Evolutionary conservation across 2,329 filamentous ascomycete genomes (phyloP), one percentile per base, ranked within the genome.

Genomic region (Alternaria sp.): DNA sequence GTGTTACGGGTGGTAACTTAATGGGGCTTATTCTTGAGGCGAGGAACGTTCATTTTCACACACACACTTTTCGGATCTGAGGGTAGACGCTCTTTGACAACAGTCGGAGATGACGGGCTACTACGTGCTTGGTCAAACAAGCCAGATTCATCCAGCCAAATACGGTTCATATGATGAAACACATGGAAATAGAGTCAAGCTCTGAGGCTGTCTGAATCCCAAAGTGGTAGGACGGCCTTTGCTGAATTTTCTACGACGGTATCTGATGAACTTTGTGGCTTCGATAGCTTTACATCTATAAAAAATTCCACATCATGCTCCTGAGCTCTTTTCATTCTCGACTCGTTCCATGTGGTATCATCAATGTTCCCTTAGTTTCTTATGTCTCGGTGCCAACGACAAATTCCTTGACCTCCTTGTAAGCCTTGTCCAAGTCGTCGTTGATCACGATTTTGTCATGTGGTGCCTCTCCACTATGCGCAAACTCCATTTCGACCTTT

Each of bases 21-120:
- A 98, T 96, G 94, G 94, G 94, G 94, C 94, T 97, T 93, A 98
- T 97, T 97, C 92, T 97, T 90, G 94, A 93, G 86, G 90, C 93
- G 93, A 97, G 92, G 90, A 90, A 90, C 85, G 84, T 83, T 78
- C 68, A 74, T 82, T 80, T 1, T 21, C 49, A 23, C 37, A 17
- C 17, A 73, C 58, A 70, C 58, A 61, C 72, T 62, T 78, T 78
- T 77, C 73, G 79, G 79, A 80, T 81, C 77, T 78, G 79, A 72
- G 71, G 74, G 72, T 65, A 77, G 76, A 72, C 69, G 46, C 67
- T 67, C 61, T 66, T 65, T 54, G 49, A 36, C 50, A 58, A 49
- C 57, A 51, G 46, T 54, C 24, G 31, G 44, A 42, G 39, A 21
- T 42, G 64, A 53, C 59, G 67, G 65, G 70, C 75, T 72, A 73